These are phyloP conservation scores for Phialemoniopsis sp. DNA, from an alignment of 2,329 filamentous ascomycete species.

Conservation along the genomic window DNA sequence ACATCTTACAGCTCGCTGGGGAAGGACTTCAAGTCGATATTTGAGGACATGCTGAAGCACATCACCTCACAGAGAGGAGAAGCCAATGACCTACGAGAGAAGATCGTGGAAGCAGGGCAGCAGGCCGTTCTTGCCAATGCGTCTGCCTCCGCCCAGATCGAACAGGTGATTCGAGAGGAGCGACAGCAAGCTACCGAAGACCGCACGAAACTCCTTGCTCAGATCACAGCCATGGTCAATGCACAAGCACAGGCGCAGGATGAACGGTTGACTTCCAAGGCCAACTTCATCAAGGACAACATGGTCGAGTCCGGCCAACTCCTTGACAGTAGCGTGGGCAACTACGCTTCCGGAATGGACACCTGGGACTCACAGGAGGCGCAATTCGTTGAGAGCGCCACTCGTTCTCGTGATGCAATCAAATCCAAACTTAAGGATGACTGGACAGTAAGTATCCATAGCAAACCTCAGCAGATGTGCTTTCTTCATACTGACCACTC, in stretches of 20 bases:
- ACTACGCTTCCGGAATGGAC: slow-evolving; percentile 70
- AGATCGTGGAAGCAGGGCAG: slow-evolving; percentile 68
- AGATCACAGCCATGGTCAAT: slow-evolving; percentile 75
- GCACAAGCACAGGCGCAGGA: slow-evolving; percentile 72
- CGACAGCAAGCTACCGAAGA: slow-evolving; percentile 68
- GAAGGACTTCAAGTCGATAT: slow-evolving; percentile 79
- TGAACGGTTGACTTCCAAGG: slow-evolving; percentile 60
- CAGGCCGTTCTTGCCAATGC: slow-evolving; percentile 66
- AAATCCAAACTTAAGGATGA: slow-evolving; percentile 83
- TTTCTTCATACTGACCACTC: slow-evolving; percentile 37
- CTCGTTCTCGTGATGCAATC: slow-evolving; percentile 69
- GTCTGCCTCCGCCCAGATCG: slow-evolving; percentile 60
- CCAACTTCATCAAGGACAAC: slow-evolving; percentile 59
- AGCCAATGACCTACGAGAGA: slow-evolving; percentile 65
- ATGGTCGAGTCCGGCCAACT: slow-evolving; percentile 60
- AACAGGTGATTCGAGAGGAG: slow-evolving; percentile 72
- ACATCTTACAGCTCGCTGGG: slow-evolving; percentile 79
- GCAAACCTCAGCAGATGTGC: slow-evolving; percentile 27
- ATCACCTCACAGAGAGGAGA: slow-evolving; percentile 74
- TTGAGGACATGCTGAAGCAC: slow-evolving; percentile 74
- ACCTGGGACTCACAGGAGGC: slow-evolving; percentile 68
- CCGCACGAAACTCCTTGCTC: slow-evolving; percentile 66
- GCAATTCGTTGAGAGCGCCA: slow-evolving; percentile 65
- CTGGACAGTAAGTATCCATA: slow-evolving; percentile 66
- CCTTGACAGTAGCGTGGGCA: slow-evolving; percentile 60